A percentile compares a stretch with the other conserved stretches of the same genome.
Conservation (phyloP, 805 yeast genomes). For the Debaryomyces tyrocola region DNA sequence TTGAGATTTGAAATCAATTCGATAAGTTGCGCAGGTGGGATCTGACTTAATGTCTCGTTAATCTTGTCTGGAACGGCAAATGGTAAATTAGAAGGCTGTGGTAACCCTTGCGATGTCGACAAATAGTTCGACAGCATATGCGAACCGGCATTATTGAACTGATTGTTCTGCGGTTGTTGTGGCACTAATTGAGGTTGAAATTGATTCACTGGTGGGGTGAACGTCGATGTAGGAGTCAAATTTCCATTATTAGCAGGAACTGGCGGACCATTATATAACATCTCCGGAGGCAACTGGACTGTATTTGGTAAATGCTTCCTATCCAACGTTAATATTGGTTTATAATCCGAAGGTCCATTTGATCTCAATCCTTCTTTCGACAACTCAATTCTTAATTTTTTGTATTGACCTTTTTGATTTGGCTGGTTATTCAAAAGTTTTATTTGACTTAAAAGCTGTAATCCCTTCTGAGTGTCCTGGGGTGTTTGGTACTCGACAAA, state of each 20-base stretch:
- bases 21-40: conserved; percentile 70
- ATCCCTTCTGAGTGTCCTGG: conserved; percentile 53
- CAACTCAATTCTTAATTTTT: conserved; percentile 54
- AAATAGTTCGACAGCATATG: conserved; percentile 49
- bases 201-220: conserved; percentile 1
- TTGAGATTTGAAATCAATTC: conserved; percentile 69
- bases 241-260: conserved; percentile 6
- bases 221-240: background rate
- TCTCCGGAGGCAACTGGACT: conserved; percentile 57
- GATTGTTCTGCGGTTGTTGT: background rate
- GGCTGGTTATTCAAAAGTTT: conserved; percentile 26
- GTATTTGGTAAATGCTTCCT: conserved; percentile 53
- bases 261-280: conserved; percentile 21
- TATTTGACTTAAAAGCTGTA: conserved; percentile 43
- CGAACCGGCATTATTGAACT: conserved; percentile 1
- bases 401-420: conserved; percentile 38
- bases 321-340: conserved; percentile 44
- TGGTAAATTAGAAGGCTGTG: conserved; percentile 45
- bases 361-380: conserved; percentile 59
- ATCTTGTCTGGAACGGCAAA: conserved; percentile 57
- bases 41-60: conserved; percentile 57
- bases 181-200: conserved; percentile 4
- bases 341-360: conserved; percentile 31
- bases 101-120: conserved; percentile 55
- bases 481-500: conserved; percentile 59